Evolutionary conservation across 2,329 filamentous ascomycete genomes (phyloP).

Genomic region (Didymellaceae sp.): DNA sequence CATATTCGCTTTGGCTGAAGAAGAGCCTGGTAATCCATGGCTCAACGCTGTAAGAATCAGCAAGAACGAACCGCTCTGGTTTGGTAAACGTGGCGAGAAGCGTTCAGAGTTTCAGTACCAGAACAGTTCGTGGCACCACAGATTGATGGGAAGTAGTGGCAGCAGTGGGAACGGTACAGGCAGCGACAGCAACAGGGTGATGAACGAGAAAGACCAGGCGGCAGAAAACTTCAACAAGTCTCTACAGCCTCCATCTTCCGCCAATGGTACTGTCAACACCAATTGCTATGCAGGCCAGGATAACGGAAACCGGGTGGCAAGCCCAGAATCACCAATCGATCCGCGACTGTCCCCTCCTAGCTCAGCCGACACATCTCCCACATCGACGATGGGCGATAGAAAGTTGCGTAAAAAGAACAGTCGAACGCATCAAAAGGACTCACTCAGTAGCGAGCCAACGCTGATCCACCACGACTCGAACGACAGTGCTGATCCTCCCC

Average conservation of each 20-base stretch:
- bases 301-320: neutral
- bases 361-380: conserved; percentile 4
- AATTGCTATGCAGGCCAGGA: conserved; percentile 7
- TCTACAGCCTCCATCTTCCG: conserved; percentile 1
- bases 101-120: conserved; percentile 57
- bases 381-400: conserved; percentile 5
- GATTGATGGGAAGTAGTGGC: conserved; percentile 21
- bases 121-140: conserved; percentile 37
- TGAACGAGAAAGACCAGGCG: conserved; percentile 14
- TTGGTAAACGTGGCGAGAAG: conserved; percentile 61
- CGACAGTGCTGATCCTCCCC: conserved; percentile 4
- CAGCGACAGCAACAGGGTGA: conserved; percentile 15
- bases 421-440: conserved; percentile 10
- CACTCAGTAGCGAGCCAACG: conserved; percentile 14
- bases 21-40: conserved; percentile 56
- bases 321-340: conserved; percentile 22
- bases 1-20: conserved; percentile 63
- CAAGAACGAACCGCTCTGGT: conserved; percentile 60
- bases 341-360: conserved; percentile 3
- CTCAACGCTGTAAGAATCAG: conserved; percentile 58
- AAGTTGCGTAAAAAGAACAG: conserved; percentile 18
- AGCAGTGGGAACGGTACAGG: conserved; percentile 24
- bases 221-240: conserved; percentile 10
- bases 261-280: neutral
- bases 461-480: conserved; percentile 12